Percentiles rank a stretch among this genome's conserved stretches.
Conservation (phyloP, 257 asterid species). For the Salvia splendens region DNA sequence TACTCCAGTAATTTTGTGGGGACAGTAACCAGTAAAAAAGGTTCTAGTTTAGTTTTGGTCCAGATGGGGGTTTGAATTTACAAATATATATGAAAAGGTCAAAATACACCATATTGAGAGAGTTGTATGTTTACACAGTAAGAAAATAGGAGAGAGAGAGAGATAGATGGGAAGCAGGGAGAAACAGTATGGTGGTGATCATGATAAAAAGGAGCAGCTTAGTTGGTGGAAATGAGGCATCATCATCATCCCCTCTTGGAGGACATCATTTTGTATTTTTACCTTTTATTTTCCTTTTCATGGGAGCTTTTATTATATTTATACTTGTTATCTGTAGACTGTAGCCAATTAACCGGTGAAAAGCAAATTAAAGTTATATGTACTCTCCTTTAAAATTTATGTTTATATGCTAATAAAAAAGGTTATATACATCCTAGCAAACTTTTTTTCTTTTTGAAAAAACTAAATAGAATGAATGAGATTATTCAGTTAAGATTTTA, state of each 20-base stretch:
- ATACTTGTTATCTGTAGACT: too few relatives aligned
- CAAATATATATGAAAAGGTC: not conserved
- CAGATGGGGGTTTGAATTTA: conserved; percentile 20
- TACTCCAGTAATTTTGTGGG: conserved; percentile 26
- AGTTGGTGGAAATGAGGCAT: conserved; percentile 35
- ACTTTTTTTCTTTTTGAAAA: too few relatives aligned
- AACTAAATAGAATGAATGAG: too few relatives aligned
- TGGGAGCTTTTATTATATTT: not conserved
- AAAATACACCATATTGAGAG: not conserved
- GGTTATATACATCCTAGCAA: too few relatives aligned
- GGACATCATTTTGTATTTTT: too few relatives aligned
- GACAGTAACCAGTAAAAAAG: conserved; percentile 33
- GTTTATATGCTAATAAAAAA: not conserved
- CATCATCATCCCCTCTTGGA: conserved; percentile 40
- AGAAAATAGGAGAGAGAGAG: not conserved
- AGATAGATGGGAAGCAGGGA: not conserved
- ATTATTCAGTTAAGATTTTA: not conserved
- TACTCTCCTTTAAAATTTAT: not conserved
- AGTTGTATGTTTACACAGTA: not conserved
- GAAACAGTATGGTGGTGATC: conserved; percentile 31
- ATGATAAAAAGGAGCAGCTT: conserved; percentile 32
- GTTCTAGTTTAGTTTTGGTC: conserved; percentile 31
- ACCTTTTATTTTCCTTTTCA: conserved; percentile 14
- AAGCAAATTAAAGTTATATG: too few relatives aligned
- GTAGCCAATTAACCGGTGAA: too few relatives aligned